Evolutionary conservation across 2,329 filamentous ascomycete genomes (phyloP).

Genomic region (Fusarium brachygibbosum): DNA sequence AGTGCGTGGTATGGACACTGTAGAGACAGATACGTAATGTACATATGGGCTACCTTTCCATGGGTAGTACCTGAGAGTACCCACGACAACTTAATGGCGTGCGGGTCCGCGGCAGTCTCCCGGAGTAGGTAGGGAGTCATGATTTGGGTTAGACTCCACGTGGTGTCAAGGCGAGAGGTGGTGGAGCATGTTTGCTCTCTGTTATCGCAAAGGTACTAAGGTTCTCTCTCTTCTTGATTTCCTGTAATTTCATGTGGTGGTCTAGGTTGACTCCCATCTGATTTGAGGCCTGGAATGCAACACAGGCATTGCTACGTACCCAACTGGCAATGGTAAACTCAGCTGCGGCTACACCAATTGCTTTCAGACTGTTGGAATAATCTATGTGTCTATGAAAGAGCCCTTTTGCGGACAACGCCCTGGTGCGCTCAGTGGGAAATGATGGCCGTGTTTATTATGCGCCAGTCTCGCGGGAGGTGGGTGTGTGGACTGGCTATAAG

Average conservation of each 20-base stretch:
- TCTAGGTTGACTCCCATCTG: not conserved
- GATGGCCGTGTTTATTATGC: conserved; percentile 4
- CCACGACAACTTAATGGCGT: conserved; percentile 28
- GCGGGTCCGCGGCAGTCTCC: conserved; percentile 50
- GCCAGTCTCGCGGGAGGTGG: conserved; percentile 9
- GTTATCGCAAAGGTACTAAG: not conserved
- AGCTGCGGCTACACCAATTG: not conserved
- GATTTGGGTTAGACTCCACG: conserved; percentile 49
- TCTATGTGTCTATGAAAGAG: not conserved
- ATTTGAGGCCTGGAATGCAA: conserved; percentile 24
- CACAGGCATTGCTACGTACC: not conserved
- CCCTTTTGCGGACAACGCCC: not conserved
- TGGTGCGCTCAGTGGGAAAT: not conserved
- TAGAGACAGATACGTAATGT: not conserved
- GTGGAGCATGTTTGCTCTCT: conserved; percentile 40
- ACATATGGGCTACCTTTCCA: conserved; percentile 28
- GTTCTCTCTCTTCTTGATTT: not conserved
- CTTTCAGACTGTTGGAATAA: conserved; percentile 3
- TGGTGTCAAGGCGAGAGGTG: conserved; percentile 46
- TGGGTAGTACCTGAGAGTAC: not conserved
- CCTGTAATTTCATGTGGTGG: conserved; percentile 10
- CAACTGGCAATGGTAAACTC: not conserved
- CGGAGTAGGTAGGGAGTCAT: conserved; percentile 44
- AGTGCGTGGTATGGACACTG: not conserved
- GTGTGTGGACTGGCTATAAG: not conserved